Percentiles rank a stretch among this genome's conserved stretches.
These are phyloP conservation scores for Macadamia tetraphylla DNA, from an alignment of 164 flowering plant genomes.

Conservation along the genomic window DNA sequence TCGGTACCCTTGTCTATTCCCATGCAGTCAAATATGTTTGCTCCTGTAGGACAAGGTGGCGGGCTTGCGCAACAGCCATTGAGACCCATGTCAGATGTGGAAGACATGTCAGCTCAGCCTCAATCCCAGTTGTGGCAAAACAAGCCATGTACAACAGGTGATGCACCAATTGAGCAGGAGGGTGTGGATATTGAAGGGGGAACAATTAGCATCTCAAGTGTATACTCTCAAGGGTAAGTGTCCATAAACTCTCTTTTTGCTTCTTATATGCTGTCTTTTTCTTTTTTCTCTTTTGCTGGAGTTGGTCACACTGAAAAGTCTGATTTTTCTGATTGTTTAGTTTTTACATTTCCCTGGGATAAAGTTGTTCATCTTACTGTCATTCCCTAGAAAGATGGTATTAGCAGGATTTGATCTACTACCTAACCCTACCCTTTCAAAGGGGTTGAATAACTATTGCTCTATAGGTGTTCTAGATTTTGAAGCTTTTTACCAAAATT, in stretches of 20 bases:
- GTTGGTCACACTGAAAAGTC: not conserved
- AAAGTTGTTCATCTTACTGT: no score
- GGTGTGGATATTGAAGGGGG: slow-evolving; percentile 79
- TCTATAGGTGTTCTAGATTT: no score
- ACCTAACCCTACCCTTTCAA: no score
- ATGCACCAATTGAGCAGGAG: slow-evolving; percentile 41
- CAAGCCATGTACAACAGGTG: slow-evolving; percentile 29
- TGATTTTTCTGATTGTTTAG: slow-evolving; percentile 6
- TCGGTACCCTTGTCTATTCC: slow-evolving; percentile 34
- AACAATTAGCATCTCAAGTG: slow-evolving; percentile 72
- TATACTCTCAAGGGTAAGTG: slow-evolving; percentile 84
- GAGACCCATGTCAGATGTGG: slow-evolving; percentile 28
- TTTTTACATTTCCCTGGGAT: not conserved
- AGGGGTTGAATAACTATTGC: no score
- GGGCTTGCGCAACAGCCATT: slow-evolving; percentile 34
- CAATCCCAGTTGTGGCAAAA: slow-evolving; percentile 18
- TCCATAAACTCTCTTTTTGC: not conserved
- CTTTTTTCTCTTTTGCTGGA: not conserved
- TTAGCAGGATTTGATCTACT: no score
- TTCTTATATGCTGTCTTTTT: no score
- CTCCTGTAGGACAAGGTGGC: slow-evolving; percentile 28
- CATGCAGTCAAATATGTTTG: slow-evolving; percentile 25
- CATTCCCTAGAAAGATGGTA: no score
- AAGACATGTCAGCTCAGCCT: slow-evolving; percentile 20
- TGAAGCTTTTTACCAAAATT: no score